Percentiles rank a stretch among this genome's conserved stretches.
Evolutionary conservation across 768 basidiomycete genomes (phyloP).

Genomic region (Stropharia rugosoannulata): DNA sequence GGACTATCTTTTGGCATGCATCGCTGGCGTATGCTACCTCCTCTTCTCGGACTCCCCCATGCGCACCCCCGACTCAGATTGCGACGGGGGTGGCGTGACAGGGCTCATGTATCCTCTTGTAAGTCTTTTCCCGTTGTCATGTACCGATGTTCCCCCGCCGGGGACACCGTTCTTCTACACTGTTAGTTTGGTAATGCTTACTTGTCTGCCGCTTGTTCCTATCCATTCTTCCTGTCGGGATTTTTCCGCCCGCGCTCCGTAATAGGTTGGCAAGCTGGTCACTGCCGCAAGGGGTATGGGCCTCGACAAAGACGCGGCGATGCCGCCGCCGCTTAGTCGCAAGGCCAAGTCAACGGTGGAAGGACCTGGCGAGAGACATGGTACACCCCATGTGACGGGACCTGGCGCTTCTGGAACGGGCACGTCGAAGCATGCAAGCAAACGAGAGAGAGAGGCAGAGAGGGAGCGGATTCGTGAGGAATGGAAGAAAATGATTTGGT

Average conservation of each 20-base stretch:
- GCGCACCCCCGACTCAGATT: not conserved
- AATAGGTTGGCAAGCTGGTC: constrained; percentile 67
- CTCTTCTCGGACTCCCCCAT: constrained; percentile 14
- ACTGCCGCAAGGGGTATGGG: constrained; percentile 66
- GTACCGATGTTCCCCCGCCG: not conserved
- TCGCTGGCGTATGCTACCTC: constrained; percentile 50
- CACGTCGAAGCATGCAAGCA: constrained; percentile 5
- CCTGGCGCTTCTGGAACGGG: not conserved
- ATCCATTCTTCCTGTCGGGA: not conserved
- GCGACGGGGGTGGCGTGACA: not conserved
- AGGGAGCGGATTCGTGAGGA: constrained; percentile 21
- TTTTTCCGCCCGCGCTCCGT: not conserved
- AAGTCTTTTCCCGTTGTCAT: not conserved
- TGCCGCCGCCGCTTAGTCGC: constrained; percentile 1
- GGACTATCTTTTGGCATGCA: constrained; percentile 58
- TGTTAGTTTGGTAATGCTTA: not conserved
- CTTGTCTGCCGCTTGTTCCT: not conserved
- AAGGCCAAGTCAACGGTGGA: not conserved
- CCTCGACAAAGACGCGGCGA: constrained; percentile 44
- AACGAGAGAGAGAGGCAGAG: constrained; percentile 11
- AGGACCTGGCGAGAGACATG: not conserved
- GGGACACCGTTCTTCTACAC: not conserved
- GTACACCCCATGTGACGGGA: not conserved
- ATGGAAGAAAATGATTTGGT: constrained; percentile 55
- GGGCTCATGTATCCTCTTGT: not conserved